phyloP scores from a whole-genome alignment of 345 rosid genomes.

The Camelina hispida region DNA sequence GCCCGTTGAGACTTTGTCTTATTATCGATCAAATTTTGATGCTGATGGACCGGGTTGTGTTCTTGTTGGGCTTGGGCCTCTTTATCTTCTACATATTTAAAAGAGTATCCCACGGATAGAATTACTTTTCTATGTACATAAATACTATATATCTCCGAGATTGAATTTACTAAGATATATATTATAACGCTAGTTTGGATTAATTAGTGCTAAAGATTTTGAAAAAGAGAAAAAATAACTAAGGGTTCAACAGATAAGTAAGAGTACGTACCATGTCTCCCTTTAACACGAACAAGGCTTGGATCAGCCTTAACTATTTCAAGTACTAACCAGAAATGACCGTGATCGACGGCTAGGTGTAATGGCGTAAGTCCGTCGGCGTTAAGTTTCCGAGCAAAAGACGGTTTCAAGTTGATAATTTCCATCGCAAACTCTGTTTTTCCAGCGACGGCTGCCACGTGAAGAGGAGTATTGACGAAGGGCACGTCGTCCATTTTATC shows the following conservation, averaged over 20 bases:
- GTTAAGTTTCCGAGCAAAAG: constrained; percentile 45
- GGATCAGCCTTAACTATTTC: constrained; percentile 25
- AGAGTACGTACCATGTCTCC: constrained; percentile 37
- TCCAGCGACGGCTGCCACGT: constrained; percentile 43
- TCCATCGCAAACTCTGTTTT: constrained; percentile 43
- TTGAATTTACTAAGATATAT: not conserved
- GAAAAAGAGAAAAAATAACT: not conserved
- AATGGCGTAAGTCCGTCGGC: constrained; percentile 42
- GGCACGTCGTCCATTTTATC: constrained; percentile 28
- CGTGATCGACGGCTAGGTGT: constrained; percentile 41
- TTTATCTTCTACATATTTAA: too few relatives aligned
- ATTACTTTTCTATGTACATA: not conserved
- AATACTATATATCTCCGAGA: not conserved
- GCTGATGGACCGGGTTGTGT: too few relatives aligned
- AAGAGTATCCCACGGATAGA: too few relatives aligned
- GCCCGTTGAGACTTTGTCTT: too few relatives aligned
- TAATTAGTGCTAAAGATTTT: not conserved
- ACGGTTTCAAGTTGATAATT: constrained; percentile 45
- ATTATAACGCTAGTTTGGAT: not conserved
- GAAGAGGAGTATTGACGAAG: constrained; percentile 48
- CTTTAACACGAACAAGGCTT: constrained; percentile 38
- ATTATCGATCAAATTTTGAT: too few relatives aligned
- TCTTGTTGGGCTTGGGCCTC: too few relatives aligned
- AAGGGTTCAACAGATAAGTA: not conserved
- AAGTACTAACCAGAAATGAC: constrained; percentile 8